phyloP scores from a whole-genome alignment of 352 stramenopile species.

The Globisporangium paroecandrum region DNA sequence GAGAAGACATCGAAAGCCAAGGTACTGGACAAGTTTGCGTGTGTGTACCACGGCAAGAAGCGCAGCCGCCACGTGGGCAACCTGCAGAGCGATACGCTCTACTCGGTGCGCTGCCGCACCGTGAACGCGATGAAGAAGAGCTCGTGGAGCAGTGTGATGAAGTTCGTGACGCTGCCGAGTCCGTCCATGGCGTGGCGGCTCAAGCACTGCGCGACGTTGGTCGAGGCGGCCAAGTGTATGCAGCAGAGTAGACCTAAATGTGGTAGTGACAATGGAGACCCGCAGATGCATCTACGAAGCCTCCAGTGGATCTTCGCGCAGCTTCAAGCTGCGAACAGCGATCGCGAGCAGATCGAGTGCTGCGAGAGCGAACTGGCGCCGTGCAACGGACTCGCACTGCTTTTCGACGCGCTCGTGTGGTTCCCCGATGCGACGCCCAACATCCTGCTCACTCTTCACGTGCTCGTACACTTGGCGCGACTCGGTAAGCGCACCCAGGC shows the following conservation, averaged over 20 bases:
- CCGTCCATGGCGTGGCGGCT: slow-evolving; percentile 59
- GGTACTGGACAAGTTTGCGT: slow-evolving; percentile 30
- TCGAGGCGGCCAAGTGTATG: slow-evolving; percentile 46
- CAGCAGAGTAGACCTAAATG: neutral
- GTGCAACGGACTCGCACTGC: slow-evolving; percentile 24
- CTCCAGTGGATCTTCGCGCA: slow-evolving; percentile 55
- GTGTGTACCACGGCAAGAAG: slow-evolving; percentile 32
- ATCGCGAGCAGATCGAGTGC: slow-evolving; percentile 22
- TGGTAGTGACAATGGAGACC: slow-evolving; percentile 18
- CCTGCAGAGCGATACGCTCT: slow-evolving; percentile 34
- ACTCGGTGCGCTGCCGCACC: slow-evolving; percentile 47
- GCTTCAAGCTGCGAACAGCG: slow-evolving; percentile 26
- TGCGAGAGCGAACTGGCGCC: slow-evolving; percentile 32
- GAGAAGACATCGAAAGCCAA: slow-evolving; percentile 3
- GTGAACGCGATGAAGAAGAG: slow-evolving; percentile 52
- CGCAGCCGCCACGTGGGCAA: slow-evolving; percentile 32
- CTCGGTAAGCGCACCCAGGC: slow-evolving; percentile 25
- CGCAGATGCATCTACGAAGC: slow-evolving; percentile 27
- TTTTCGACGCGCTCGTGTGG: slow-evolving; percentile 27
- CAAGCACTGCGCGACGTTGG: slow-evolving; percentile 39
- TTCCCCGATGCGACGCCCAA: slow-evolving; percentile 21
- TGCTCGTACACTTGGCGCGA: slow-evolving; percentile 28
- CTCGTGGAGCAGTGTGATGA: slow-evolving; percentile 45
- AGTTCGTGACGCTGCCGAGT: slow-evolving; percentile 44
- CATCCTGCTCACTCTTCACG: slow-evolving; percentile 25